These are phyloP conservation scores for Annulohypoxylon bovei DNA, from an alignment of 495 filamentous ascomycete genomes.

Conservation along the genomic window DNA sequence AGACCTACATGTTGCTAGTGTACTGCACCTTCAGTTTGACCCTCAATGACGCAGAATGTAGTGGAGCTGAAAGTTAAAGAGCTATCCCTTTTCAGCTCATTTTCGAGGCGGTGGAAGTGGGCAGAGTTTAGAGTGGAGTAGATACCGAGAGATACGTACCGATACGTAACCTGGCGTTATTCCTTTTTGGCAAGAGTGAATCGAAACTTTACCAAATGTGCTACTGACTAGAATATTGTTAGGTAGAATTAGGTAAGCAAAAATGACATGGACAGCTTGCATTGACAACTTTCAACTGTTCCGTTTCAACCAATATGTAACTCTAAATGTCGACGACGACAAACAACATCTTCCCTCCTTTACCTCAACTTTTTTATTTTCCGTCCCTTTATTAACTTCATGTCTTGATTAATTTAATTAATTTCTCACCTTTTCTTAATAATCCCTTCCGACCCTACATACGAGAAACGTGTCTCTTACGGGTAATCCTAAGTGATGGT, in stretches of 20 bases:
- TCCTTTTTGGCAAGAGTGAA: not conserved
- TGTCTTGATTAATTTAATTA: conserved; percentile 26
- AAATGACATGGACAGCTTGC: conserved; percentile 33
- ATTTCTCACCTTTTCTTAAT: not conserved
- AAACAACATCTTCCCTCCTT: conserved; percentile 13
- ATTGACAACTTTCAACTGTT: conserved; percentile 14
- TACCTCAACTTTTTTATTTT: not conserved
- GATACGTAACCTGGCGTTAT: conserved; percentile 14
- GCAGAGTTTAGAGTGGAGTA: conserved; percentile 12
- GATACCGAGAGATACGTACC: conserved; percentile 7
- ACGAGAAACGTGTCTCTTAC: conserved; percentile 37
- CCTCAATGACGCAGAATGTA: conserved; percentile 40
- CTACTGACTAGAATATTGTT: conserved; percentile 4
- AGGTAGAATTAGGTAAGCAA: conserved; percentile 21
- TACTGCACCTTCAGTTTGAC: conserved; percentile 8
- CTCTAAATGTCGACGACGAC: not conserved
- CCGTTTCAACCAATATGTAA: not conserved
- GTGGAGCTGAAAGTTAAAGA: conserved; percentile 19
- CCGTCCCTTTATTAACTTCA: not conserved
- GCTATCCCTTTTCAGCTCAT: conserved; percentile 32
- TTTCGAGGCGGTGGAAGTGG: conserved; percentile 8
- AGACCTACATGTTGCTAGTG: not conserved
- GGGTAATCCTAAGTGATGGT: conserved; percentile 22
- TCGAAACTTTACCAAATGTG: conserved; percentile 1
- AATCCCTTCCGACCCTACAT: not conserved